Evolutionary conservation across 768 basidiomycete genomes (phyloP), one percentile per base, ranked within the genome.

Genomic region (Antrodiella citrinella): DNA sequence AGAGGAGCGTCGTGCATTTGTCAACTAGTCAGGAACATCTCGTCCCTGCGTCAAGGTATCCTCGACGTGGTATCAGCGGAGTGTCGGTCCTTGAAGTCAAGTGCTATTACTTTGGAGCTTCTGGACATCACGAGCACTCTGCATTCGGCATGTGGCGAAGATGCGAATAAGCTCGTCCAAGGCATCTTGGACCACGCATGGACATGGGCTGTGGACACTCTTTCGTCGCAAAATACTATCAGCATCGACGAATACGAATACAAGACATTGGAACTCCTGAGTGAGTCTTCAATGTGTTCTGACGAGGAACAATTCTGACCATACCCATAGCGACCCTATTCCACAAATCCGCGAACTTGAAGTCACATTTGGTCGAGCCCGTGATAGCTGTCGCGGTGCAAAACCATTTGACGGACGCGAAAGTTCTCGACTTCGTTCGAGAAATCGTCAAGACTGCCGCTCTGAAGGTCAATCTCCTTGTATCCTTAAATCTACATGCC

Each of bases 391-490:
- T 78, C 1, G 69, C 79, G 15, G 69, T 87, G 40, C 85, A 84
- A 60, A 69, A 76, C 50, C 75, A 75, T n/a, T 67, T 94, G 15
- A 55, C 67, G 1, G 70, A 75, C 48, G 15, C 4, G 2, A 40
- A 43, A 4, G 59, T 62, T 13, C 40, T 72, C 3, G 49, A 58
- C 3, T 57, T 76, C 4, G 62, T 66, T 2, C 26, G 52, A 3
- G 45, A 55, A 1, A 48, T 76, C 11, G 52, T 66, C 4, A 18
- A 41, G 10, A 44, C 45, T 0, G 52, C 59, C 3, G 41, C 53
- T 18, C 65, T 93, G 53, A 93, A 91, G 76, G 92, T 84, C 55
- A n/a, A n/a, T n/a, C n/a, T n/a, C n/a, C n/a, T n/a, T n/a, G n/a
- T n/a, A n/a, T n/a, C n/a, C n/a, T n/a, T n/a, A n/a, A n/a, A n/a